Evolutionary conservation across 1,284 basidiomycete species (phyloP).

Genomic region (Rhodotorula sp.): DNA sequence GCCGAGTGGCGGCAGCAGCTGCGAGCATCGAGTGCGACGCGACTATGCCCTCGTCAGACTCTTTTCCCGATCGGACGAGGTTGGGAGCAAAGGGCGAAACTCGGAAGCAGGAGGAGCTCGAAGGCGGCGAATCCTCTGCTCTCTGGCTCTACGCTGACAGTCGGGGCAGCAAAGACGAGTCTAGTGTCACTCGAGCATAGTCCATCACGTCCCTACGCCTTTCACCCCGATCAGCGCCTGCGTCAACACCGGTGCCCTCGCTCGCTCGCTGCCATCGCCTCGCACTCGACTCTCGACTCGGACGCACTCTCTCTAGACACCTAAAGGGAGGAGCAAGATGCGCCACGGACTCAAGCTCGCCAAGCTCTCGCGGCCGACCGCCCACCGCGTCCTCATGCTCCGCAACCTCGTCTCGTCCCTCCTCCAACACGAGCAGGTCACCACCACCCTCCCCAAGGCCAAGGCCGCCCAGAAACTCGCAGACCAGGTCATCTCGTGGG

Average conservation of each 20-base stretch:
- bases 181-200: no score
- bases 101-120: no score
- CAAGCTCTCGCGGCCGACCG: constrained; percentile 32
- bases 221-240: no score
- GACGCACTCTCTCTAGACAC: not conserved
- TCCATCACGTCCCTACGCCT: no score
- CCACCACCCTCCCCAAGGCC: constrained; percentile 94
- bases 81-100: no score
- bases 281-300: not conserved
- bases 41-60: no score
- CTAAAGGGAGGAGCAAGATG: constrained; percentile 4
- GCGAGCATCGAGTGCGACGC: not conserved
- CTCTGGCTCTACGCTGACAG: no score
- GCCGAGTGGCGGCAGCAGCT: not conserved
- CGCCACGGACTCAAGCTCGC: constrained; percentile 33
- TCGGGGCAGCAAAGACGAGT: no score
- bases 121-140: no score
- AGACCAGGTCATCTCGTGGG: constrained; percentile 91
- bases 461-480: constrained; percentile 86
- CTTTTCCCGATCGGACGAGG: no score
- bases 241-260: no score
- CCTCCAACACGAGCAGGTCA: constrained; percentile 92
- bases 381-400: constrained; percentile 46
- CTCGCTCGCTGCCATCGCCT: no score
- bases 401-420: constrained; percentile 92